These are phyloP conservation scores for Neurospora sp. DNA, from an alignment of 495 filamentous ascomycete genomes.

Conservation along the genomic window DNA sequence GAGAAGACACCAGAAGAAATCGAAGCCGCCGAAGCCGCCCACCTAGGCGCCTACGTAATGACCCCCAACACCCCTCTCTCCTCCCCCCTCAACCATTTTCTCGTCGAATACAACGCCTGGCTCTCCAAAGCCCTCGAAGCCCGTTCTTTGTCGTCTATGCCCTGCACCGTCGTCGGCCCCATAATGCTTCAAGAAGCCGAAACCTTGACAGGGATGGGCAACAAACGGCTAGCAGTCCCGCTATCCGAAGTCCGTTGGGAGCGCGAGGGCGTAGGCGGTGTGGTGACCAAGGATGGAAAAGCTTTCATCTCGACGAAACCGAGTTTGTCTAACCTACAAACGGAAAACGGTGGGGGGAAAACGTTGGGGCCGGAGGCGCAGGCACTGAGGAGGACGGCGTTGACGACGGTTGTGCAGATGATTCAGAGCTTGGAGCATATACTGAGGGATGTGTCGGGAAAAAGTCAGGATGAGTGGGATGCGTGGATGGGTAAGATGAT, in stretches of 20 bases:
- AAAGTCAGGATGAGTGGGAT: conserved; percentile 88
- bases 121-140: conserved; percentile 64
- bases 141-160: conserved; percentile 59
- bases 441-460: conserved; percentile 69
- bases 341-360: conserved; percentile 21
- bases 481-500: conserved; percentile 83
- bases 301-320: conserved; percentile 35
- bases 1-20: background rate
- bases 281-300: conserved; percentile 43
- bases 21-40: conserved; percentile 18
- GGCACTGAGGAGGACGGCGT: conserved; percentile 66
- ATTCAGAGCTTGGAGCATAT: conserved; percentile 82
- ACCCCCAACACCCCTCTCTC: conserved; percentile 74
- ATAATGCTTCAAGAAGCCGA: conserved; percentile 74
- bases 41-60: conserved; percentile 70
- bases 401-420: conserved; percentile 74
- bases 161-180: conserved; percentile 71
- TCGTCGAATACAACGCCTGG: conserved; percentile 81
- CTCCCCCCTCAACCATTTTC: conserved; percentile 64
- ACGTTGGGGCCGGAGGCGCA: conserved; percentile 59
- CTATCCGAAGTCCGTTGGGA: conserved; percentile 86
- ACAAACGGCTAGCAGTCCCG: conserved; percentile 72
- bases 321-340: conserved; percentile 4
- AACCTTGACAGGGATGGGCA: conserved; percentile 56
- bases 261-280: conserved; percentile 53